phyloP scores from a whole-genome alignment of 108 stramenopile species.

The Nannochloropsis salina region DNA sequence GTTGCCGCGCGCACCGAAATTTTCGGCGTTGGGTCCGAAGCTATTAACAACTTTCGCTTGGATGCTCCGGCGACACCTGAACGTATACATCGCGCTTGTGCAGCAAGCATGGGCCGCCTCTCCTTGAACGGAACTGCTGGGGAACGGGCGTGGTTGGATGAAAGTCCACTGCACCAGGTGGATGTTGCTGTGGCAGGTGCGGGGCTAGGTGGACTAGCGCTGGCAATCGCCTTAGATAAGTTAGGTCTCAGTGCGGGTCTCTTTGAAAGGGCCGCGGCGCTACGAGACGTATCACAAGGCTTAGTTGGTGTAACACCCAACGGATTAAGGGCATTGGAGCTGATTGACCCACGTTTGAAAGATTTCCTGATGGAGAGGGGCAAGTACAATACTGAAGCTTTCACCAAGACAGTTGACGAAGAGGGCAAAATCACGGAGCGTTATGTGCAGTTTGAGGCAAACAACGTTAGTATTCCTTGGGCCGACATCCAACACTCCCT shows the following conservation, averaged over 20 bases:
- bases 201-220: not conserved
- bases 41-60: constrained; percentile 6
- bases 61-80: constrained; percentile 30
- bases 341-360: constrained; percentile 6
- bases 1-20: constrained; percentile 24
- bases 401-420: not conserved
- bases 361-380: not conserved
- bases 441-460: not conserved
- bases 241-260: not conserved
- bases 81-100: constrained; percentile 22
- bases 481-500: constrained; percentile 1
- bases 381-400: not conserved
- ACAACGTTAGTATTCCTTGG: not conserved
- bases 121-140: not conserved
- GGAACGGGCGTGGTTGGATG: not conserved
- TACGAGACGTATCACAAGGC: constrained; percentile 12
- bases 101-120: constrained; percentile 14
- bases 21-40: constrained; percentile 1
- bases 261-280: not conserved
- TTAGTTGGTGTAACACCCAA: not conserved
- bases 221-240: not conserved
- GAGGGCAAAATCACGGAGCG: constrained; percentile 2
- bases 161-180: not conserved
- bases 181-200: not conserved
- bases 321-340: constrained; percentile 1